These are phyloP conservation scores for Kokia cookei DNA, from an alignment of 441 rosid genomes.

Conservation along the genomic window DNA sequence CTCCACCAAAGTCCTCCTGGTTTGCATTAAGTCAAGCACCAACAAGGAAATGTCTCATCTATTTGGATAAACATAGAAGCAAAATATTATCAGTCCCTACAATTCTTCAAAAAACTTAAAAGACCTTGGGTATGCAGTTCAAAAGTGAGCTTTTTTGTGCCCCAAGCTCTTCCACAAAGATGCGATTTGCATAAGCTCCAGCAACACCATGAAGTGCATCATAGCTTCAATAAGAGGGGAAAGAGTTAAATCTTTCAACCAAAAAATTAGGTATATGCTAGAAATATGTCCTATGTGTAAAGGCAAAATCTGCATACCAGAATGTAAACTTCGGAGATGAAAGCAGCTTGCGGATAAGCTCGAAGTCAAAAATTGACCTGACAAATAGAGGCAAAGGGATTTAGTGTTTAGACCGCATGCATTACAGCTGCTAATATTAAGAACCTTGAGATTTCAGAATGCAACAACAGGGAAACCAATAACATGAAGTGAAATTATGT, in stretches of 20 bases:
- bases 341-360: slow-evolving; percentile 69
- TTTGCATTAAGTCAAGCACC: slow-evolving; percentile 3
- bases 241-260: neutral
- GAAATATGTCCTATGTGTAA: neutral
- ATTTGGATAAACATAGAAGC: neutral
- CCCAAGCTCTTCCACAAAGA: slow-evolving; percentile 96
- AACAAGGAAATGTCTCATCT: neutral
- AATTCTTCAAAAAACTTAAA: slow-evolving; percentile 9
- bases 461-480: neutral
- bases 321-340: slow-evolving; percentile 81
- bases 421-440: neutral
- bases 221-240: slow-evolving; percentile 41
- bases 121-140: slow-evolving; percentile 89
- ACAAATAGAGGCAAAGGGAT: slow-evolving; percentile 4
- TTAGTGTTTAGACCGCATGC: neutral
- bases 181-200: slow-evolving; percentile 88
- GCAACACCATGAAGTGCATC: slow-evolving; percentile 97
- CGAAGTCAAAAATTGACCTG: slow-evolving; percentile 92
- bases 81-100: neutral
- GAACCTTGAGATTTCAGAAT: neutral
- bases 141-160: slow-evolving; percentile 70
- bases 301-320: slow-evolving; percentile 50
- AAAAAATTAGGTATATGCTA: neutral
- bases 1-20: slow-evolving; percentile 99
- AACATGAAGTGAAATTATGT: neutral